phyloP scores from a whole-genome alignment of 73 alveolate genomes.

The Paramecium bursaria region DNA sequence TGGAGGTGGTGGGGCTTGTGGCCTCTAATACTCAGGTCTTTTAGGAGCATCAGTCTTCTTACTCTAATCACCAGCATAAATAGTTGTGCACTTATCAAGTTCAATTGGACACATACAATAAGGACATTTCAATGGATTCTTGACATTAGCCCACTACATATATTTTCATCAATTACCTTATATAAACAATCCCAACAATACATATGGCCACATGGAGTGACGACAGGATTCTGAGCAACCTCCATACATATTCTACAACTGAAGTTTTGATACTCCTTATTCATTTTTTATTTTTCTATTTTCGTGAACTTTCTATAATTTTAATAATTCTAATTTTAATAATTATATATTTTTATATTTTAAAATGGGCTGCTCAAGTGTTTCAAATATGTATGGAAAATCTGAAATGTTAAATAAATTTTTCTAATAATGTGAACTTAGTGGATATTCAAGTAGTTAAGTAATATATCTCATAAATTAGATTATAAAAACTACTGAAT shows the following conservation, averaged over 20 bases:
- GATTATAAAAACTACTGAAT: conserved; percentile 37
- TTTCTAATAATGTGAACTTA: no score
- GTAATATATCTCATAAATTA: no score
- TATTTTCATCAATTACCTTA: conserved; percentile 38
- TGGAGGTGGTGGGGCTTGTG: no score
- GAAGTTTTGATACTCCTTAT: conserved; percentile 59
- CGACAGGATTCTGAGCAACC: conserved; percentile 93
- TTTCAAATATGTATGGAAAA: no score
- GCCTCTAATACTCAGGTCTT: no score
- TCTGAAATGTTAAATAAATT: no score
- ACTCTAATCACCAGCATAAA: conserved; percentile 25
- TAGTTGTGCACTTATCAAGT: not conserved
- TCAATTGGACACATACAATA: conserved; percentile 42
- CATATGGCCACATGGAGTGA: conserved; percentile 94
- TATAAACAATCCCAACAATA: conserved; percentile 93
- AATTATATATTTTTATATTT: no score
- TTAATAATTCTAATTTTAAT: no score
- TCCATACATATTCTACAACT: conserved; percentile 92
- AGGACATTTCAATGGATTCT: conserved; percentile 50
- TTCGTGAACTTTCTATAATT: no score
- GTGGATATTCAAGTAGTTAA: no score
- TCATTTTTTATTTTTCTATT: conserved; percentile 6
- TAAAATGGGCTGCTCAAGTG: no score
- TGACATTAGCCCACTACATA: conserved; percentile 41
- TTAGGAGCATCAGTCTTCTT: no score